A percentile compares a stretch with the other conserved stretches of the same genome.
Evolutionary conservation across 805 yeast genomes (phyloP).

Genomic region (Pichia thaimueangensis): DNA sequence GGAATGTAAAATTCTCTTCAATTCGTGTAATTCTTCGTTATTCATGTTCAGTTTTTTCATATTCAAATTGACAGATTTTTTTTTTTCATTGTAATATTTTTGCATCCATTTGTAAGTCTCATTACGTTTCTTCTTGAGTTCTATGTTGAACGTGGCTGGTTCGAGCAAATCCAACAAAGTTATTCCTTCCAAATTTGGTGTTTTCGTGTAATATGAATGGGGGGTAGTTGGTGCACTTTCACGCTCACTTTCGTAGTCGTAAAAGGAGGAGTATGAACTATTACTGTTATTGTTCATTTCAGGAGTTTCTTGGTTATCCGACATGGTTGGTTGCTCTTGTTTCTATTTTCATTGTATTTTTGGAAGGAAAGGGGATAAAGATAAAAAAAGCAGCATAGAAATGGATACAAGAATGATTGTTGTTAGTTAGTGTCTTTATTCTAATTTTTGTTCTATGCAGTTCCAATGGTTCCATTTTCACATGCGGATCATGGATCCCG

Average conservation of each 20-base stretch:
- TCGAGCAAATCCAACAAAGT: constrained; percentile 28
- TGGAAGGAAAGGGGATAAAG: no score
- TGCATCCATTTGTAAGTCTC: constrained; percentile 26
- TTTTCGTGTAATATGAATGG: constrained; percentile 2
- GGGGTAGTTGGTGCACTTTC: constrained; percentile 3
- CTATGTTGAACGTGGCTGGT: constrained; percentile 22
- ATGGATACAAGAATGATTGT: no score
- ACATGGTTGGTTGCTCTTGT: not conserved
- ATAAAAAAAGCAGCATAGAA: no score
- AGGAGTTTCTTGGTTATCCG: not conserved
- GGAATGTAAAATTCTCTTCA: constrained; percentile 20
- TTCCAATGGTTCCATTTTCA: not conserved
- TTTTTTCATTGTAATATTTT: constrained; percentile 23
- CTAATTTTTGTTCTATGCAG: no score
- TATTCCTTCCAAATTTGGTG: constrained; percentile 23
- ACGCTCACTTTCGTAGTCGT: not conserved
- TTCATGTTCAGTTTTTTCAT: constrained; percentile 20
- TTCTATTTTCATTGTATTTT: no score
- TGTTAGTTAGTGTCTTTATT: no score
- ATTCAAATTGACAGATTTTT: constrained; percentile 13
- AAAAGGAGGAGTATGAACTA: not conserved
- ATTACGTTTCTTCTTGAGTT: constrained; percentile 19
- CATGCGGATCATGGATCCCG: not conserved
- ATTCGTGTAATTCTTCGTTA: constrained; percentile 25
- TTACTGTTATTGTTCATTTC: not conserved